These are phyloP conservation scores for Bauhinia variegata DNA, from an alignment of 306 rosid genomes.

Conservation along the genomic window DNA sequence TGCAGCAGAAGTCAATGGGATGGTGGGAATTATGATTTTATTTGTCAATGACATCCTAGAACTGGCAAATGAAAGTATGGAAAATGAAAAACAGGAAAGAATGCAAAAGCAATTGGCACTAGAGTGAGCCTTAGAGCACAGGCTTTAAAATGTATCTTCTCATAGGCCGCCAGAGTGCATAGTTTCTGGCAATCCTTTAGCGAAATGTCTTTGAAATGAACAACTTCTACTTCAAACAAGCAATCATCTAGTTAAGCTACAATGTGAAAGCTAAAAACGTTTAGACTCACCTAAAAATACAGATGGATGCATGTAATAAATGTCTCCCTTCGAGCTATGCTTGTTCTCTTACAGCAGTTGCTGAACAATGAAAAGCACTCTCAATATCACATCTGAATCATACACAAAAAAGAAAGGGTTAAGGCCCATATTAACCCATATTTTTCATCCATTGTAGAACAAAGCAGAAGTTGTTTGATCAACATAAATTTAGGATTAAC, in stretches of 20 bases:
- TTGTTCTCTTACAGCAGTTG: conserved; percentile 76
- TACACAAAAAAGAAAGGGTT: conserved; percentile 15
- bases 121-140: not conserved
- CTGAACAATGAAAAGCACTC: conserved; percentile 77
- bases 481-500: conserved; percentile 3
- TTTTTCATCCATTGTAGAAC: not conserved
- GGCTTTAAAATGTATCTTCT: not conserved
- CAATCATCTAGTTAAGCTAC: not conserved
- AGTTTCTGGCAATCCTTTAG: not conserved
- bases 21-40: too few species aligned
- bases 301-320: conserved; percentile 86
- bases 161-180: not conserved
- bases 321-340: conserved; percentile 89
- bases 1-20: not conserved
- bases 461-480: not conserved
- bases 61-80: not conserved
- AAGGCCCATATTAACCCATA: conserved; percentile 7
- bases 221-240: not conserved
- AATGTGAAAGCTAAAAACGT: too few species aligned
- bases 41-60: too few species aligned
- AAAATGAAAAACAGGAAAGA: too few species aligned
- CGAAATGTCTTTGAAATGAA: not conserved
- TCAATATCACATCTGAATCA: conserved; percentile 67
- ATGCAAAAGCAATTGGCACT: not conserved
- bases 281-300: conserved; percentile 63